Percentiles rank a stretch among this genome's conserved stretches.
These are phyloP conservation scores for Aureobasidium leucospermi DNA, from an alignment of 2,329 filamentous ascomycete genomes.

Conservation along the genomic window DNA sequence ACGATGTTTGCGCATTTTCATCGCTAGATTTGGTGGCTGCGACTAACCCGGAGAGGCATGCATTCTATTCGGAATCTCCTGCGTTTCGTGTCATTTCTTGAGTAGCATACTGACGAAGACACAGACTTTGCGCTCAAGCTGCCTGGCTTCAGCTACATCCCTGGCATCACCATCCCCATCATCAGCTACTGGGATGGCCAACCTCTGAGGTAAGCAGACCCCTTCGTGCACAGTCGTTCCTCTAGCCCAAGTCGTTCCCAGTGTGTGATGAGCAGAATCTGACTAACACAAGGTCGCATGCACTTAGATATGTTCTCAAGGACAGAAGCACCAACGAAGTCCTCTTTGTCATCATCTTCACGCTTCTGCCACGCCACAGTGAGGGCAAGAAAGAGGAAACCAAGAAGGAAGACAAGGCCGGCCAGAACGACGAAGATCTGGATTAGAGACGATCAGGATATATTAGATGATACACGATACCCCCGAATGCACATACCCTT, in stretches of 20 bases:
- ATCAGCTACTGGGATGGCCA: slow-evolving; percentile 77
- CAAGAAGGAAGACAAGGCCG: slow-evolving; percentile 4
- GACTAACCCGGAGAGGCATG: too few species aligned
- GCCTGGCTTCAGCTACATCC: slow-evolving; percentile 46
- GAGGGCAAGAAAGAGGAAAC: slow-evolving; percentile 27
- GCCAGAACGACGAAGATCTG: neutral
- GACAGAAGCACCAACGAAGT: slow-evolving; percentile 65
- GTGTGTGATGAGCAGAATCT: slow-evolving; percentile 14
- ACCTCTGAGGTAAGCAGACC: slow-evolving; percentile 56
- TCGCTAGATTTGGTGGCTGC: too few species aligned
- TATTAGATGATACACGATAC: slow-evolving; percentile 5
- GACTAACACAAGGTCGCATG: slow-evolving; percentile 57
- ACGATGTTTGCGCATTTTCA: too few species aligned
- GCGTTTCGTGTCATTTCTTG: too few species aligned
- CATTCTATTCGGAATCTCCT: too few species aligned
- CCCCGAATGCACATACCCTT: neutral
- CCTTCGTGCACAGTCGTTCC: slow-evolving; percentile 6
- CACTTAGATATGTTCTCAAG: slow-evolving; percentile 85
- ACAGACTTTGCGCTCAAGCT: slow-evolving; percentile 62
- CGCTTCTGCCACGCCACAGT: slow-evolving; percentile 62
- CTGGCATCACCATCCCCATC: slow-evolving; percentile 65
- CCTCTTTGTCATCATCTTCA: slow-evolving; percentile 77
- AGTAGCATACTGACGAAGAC: neutral
- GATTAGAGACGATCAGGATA: neutral
- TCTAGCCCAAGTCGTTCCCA: neutral